Evolutionary conservation across 148 eudicot genomes (phyloP).

Genomic region (Fagopyrum homotropicum): DNA sequence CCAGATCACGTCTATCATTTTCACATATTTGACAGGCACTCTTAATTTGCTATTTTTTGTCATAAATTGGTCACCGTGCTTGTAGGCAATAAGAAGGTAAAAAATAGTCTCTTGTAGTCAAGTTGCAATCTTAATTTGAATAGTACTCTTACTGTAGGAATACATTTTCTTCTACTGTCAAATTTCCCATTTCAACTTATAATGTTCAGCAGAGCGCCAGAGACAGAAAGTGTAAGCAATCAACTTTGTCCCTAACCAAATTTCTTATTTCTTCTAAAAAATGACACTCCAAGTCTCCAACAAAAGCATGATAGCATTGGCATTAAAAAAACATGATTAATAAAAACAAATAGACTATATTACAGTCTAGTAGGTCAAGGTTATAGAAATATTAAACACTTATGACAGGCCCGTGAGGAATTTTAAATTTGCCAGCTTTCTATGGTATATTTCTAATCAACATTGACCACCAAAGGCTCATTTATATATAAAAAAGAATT

Average conservation of each 20-base stretch:
- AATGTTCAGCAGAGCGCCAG: not conserved
- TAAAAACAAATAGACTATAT: not conserved
- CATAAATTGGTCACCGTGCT: not conserved
- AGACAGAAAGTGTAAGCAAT: not conserved
- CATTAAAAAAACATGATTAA: conserved; percentile 1
- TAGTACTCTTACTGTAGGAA: not conserved
- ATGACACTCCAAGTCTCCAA: not conserved
- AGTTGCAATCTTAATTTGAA: not conserved
- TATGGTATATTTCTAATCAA: not conserved
- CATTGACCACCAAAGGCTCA: not conserved
- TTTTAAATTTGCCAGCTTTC: not conserved
- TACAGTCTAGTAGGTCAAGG: not conserved
- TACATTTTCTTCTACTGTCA: not conserved
- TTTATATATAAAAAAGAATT: not conserved
- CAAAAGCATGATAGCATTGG: not conserved
- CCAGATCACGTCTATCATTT: not conserved
- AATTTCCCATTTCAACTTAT: not conserved
- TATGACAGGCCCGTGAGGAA: no score
- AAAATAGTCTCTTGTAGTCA: not conserved
- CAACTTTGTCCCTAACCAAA: not conserved
- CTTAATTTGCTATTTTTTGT: not conserved
- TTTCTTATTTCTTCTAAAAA: not conserved
- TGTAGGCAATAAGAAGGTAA: no score
- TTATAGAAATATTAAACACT: not conserved
- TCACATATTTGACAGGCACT: not conserved